These are phyloP conservation scores for Schizosaccharomyces octosporus DNA, from an alignment of 805 yeast species.

Conservation along the genomic window DNA sequence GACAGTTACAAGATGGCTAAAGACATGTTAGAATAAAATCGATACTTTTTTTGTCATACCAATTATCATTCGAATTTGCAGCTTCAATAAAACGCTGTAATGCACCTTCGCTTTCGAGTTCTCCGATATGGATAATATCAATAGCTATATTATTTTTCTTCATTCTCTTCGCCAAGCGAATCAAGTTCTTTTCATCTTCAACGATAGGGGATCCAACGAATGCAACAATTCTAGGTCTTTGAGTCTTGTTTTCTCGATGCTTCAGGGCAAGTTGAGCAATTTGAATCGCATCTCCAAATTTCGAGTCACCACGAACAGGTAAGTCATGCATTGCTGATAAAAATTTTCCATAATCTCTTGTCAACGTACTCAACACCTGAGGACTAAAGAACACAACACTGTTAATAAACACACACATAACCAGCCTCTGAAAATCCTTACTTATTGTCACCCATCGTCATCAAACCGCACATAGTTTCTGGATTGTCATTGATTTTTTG, in stretches of 20 bases:
- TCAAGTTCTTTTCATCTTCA: slow-evolving; percentile 45
- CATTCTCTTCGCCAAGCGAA: slow-evolving; percentile 68
- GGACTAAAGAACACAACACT: slow-evolving; percentile 23
- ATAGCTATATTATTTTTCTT: slow-evolving; percentile 80
- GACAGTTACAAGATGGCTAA: slow-evolving; percentile 55
- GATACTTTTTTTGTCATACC: slow-evolving; percentile 1
- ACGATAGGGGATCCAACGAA: slow-evolving; percentile 72
- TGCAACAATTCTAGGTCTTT: slow-evolving; percentile 66
- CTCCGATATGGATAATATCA: slow-evolving; percentile 82
- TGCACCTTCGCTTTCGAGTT: slow-evolving; percentile 43
- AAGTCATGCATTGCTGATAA: slow-evolving; percentile 61
- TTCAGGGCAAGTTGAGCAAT: slow-evolving; percentile 76
- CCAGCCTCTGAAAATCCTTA: slow-evolving; percentile 3
- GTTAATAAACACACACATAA: too few species aligned
- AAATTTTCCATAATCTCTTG: slow-evolving; percentile 67
- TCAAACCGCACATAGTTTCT: slow-evolving; percentile 75
- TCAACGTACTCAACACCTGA: slow-evolving; percentile 66
- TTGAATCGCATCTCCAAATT: slow-evolving; percentile 64
- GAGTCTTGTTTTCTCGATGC: slow-evolving; percentile 85
- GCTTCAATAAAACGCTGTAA: slow-evolving; percentile 54
- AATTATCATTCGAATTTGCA: slow-evolving; percentile 42
- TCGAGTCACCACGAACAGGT: slow-evolving; percentile 39
- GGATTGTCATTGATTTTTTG: slow-evolving; percentile 75
- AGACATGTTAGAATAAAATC: neutral
- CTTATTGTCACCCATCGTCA: slow-evolving; percentile 59